A percentile compares a stretch with the other conserved stretches of the same genome.
phyloP scores from a whole-genome alignment of 2,329 filamentous ascomycete species.

The Mycosphaerella sp. region DNA sequence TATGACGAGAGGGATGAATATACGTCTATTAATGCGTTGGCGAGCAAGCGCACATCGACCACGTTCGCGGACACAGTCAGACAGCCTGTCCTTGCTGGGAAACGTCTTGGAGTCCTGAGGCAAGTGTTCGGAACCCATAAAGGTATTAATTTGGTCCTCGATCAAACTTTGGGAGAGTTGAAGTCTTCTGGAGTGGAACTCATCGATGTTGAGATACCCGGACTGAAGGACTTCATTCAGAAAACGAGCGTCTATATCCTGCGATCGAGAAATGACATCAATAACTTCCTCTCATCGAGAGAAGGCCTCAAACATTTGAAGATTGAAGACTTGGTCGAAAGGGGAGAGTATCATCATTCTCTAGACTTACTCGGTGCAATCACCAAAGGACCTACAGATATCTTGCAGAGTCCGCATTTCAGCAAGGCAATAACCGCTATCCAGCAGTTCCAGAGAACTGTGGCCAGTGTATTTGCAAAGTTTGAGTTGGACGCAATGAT shows the following conservation, averaged over 20 bases:
- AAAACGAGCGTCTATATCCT: constrained; percentile 21
- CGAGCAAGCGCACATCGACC: background rate
- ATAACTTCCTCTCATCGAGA: constrained; percentile 23
- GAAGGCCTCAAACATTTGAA: constrained; percentile 20
- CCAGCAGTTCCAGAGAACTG: constrained; percentile 29
- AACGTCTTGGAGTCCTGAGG: constrained; percentile 23
- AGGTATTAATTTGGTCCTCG: constrained; percentile 19
- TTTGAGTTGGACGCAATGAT: constrained; percentile 33
- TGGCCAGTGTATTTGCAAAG: constrained; percentile 31
- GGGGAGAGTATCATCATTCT: constrained; percentile 18
- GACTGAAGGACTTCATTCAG: constrained; percentile 19
- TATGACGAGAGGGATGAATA: constrained; percentile 21
- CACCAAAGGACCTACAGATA: constrained; percentile 23
- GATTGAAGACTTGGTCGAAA: constrained; percentile 22
- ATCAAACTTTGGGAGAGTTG: constrained; percentile 16
- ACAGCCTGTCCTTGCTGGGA: constrained; percentile 17
- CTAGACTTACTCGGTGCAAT: constrained; percentile 26
- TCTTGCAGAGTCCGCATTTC: constrained; percentile 29
- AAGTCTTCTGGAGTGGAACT: constrained; percentile 20
- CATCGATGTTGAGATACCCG: constrained; percentile 24
- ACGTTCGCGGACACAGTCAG: constrained; percentile 19
- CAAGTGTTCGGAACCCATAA: constrained; percentile 23
- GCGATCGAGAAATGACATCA: constrained; percentile 27
- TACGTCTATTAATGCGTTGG: constrained; percentile 22
- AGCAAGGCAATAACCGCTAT: constrained; percentile 24